Evolutionary conservation across 305 asterid genomes (phyloP).

Genomic region (Fraxinus albicans): DNA sequence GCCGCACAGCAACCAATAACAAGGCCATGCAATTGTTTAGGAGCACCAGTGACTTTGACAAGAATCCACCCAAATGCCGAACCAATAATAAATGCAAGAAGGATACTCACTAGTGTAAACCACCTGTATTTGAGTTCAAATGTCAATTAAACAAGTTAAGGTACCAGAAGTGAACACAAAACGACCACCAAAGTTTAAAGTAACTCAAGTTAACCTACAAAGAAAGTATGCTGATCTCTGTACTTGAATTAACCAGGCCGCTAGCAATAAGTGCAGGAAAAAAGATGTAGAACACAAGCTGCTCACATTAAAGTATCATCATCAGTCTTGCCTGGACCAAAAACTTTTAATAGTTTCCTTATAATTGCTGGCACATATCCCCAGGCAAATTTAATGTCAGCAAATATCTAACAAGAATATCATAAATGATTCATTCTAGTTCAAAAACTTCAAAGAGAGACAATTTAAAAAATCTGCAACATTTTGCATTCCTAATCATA

Average conservation of each 20-base stretch:
- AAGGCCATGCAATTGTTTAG: slow-evolving; percentile 39
- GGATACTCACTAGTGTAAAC: slow-evolving; percentile 42
- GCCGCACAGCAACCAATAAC: slow-evolving; percentile 49
- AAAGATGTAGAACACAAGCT: slow-evolving; percentile 45
- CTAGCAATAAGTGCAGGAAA: slow-evolving; percentile 42
- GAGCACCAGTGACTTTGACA: slow-evolving; percentile 34
- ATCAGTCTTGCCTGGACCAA: slow-evolving; percentile 14
- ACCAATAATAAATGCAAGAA: slow-evolving; percentile 35
- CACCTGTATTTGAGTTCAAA: slow-evolving; percentile 27
- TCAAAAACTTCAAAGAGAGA: neutral
- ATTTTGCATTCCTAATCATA: too few relatives aligned
- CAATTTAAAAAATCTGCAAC: too few relatives aligned
- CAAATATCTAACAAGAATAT: neutral
- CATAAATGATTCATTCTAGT: neutral
- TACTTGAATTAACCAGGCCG: slow-evolving; percentile 36
- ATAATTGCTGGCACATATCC: neutral
- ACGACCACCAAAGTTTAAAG: neutral
- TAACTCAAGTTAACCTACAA: slow-evolving; percentile 26
- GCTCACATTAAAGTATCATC: slow-evolving; percentile 9
- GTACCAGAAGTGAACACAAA: neutral
- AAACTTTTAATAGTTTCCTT: too few relatives aligned
- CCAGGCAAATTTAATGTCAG: neutral
- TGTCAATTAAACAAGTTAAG: neutral
- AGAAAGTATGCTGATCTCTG: slow-evolving; percentile 31
- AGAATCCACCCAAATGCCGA: slow-evolving; percentile 46